Conservation (phyloP, 805 yeast species). For the Lachancea mirantina region DNA sequence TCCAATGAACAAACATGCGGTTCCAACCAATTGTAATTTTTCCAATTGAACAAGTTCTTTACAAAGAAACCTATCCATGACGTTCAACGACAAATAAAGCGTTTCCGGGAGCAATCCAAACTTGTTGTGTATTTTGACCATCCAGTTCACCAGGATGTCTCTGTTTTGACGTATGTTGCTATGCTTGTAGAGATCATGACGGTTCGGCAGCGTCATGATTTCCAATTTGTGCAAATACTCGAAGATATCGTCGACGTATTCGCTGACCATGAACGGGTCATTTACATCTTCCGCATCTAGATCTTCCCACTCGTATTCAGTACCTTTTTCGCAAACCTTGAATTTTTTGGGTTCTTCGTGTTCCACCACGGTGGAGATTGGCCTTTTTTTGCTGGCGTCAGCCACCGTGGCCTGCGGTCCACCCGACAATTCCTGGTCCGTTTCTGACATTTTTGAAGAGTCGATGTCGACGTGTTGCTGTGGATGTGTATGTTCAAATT, state of each 20-base stretch:
- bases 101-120: constrained; percentile 85
- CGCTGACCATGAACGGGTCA: constrained; percentile 88
- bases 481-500: constrained; percentile 1
- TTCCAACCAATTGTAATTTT: constrained; percentile 77
- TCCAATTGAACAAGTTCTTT: constrained; percentile 71
- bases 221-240: constrained; percentile 70
- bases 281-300: constrained; percentile 71
- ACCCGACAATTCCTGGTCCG: constrained; percentile 1
- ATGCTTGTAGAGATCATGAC: constrained; percentile 34
- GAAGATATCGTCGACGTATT: constrained; percentile 83
- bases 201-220: constrained; percentile 56
- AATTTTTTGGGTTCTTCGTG: constrained; percentile 30
- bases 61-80: constrained; percentile 82
- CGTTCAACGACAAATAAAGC: constrained; percentile 71
- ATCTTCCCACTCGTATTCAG: constrained; percentile 56
- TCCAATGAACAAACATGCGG: constrained; percentile 80
- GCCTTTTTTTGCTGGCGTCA: constrained; percentile 29
- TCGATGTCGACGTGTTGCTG: constrained; percentile 1
- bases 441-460: not conserved
- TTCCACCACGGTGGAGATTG: constrained; percentile 30
- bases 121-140: constrained; percentile 79
- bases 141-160: constrained; percentile 88
- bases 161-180: constrained; percentile 43
- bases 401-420: constrained; percentile 2
- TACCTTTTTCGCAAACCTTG: constrained; percentile 29